Evolutionary conservation across 2,329 filamentous ascomycete genomes (phyloP).

Genomic region (Ceratocystis diversiconidia): DNA sequence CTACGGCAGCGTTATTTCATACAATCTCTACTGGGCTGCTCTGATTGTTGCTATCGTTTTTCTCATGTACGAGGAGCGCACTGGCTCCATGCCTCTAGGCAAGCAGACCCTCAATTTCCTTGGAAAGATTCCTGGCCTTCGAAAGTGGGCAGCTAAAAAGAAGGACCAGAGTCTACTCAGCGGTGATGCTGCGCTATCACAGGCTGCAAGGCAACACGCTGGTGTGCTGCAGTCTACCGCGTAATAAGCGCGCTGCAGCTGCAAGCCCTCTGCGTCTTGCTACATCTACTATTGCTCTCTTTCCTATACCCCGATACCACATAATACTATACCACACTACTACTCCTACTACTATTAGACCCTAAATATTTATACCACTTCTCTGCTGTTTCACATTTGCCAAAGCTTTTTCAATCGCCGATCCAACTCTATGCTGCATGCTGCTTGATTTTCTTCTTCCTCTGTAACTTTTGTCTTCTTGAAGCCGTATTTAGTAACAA

Average conservation of each 20-base stretch:
- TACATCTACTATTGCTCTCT: too few relatives aligned
- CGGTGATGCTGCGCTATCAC: constrained; percentile 14
- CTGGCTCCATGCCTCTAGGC: constrained; percentile 30
- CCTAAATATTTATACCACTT: neutral
- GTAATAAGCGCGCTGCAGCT: neutral
- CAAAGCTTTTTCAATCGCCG: neutral
- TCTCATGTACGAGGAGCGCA: constrained; percentile 48
- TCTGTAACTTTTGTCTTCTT: too few relatives aligned
- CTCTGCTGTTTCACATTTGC: neutral
- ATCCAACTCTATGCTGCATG: neutral
- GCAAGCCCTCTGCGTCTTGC: neutral
- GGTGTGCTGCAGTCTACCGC: neutral
- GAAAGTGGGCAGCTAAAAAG: constrained; percentile 16
- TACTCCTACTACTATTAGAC: neutral
- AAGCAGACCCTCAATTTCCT: constrained; percentile 18
- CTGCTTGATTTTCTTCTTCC: neutral
- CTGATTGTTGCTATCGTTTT: constrained; percentile 47
- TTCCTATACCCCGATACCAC: too few relatives aligned
- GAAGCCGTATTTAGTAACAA: neutral
- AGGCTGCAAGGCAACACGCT: constrained; percentile 11
- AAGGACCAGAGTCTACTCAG: constrained; percentile 5
- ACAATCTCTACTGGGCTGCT: constrained; percentile 65
- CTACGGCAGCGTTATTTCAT: constrained; percentile 63
- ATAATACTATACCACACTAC: neutral
- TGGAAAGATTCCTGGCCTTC: constrained; percentile 15